Base-by-base conservation (phyloP, 768 basidiomycete species). In the Trametes cingulata region DNA sequence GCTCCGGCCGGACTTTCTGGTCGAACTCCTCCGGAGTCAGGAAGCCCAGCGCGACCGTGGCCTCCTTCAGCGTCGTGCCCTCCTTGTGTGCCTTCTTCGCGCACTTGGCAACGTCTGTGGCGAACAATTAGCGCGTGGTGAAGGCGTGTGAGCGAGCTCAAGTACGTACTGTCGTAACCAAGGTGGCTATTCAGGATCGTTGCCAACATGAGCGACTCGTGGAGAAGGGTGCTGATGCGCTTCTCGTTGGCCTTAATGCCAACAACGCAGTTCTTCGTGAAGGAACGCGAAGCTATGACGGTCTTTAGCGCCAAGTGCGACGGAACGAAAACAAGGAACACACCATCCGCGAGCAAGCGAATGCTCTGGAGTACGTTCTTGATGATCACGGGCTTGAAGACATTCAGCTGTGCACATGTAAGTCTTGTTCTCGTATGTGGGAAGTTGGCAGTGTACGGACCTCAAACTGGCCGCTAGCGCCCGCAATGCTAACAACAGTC, bases 21-120 rank as follows among this genome's bases (percentile, higher is more conserved):
- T 98, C 95, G 75, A 98, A 99, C 73, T 95, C 93, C 71, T 96
- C 93, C 0, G 86, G 79, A 1, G 90, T 90, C 68, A 98, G 73
- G 74, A 91, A 87, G 49, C 93, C 93, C 36, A 98, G 83, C 19
- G 86, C 75, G 46, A 98, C 88, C 12, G 95, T 94, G 41, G 97
- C 94, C 76, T 94, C 90, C 80, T 96, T 98, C 74, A 98, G 72
- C 60, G 97, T 98, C 49, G 88, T 91, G 25, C 97, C 97, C 76
- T 99, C 95, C 74, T 90, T 93, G 82, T 98, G 97, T n/a, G 97
- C 97, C 75, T 98, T 98, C 84, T 99, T 99, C 27, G 97, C 97
- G 70, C 91, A 93, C 77, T 92, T 95, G 50, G 97, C 97, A 50
- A 98, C 97, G 76, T 97, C 95, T 98, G 71, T 42, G 61, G 42